Evolutionary conservation across 2,329 filamentous ascomycete species (phyloP).

Genomic region (Pyrenochaeta sp.): DNA sequence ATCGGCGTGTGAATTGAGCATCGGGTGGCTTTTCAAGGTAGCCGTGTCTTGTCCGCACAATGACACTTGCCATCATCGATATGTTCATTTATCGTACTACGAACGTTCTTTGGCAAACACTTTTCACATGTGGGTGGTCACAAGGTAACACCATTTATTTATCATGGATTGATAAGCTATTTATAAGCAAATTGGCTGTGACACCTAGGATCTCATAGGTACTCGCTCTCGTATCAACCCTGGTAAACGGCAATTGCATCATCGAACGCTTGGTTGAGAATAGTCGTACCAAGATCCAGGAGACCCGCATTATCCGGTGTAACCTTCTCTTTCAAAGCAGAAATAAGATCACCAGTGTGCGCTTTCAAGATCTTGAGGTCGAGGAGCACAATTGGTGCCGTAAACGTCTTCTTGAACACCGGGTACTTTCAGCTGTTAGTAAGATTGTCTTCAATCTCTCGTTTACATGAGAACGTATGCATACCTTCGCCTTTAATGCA

Average conservation of each 20-base stretch:
- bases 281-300: conserved; percentile 13
- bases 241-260: conserved; percentile 27
- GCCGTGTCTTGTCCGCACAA: no score
- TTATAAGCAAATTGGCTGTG: no score
- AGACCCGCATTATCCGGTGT: conserved; percentile 17
- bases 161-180: no score
- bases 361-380: conserved; percentile 30
- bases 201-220: no score
- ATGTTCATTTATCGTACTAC: no score
- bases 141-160: no score
- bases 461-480: background rate
- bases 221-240: background rate
- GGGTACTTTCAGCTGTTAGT: conserved; percentile 23
- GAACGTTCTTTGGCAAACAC: no score
- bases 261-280: conserved; percentile 29
- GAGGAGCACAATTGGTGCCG: conserved; percentile 27
- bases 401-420: conserved; percentile 30
- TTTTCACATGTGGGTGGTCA: no score
- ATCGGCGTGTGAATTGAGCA: no score
- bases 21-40: no score
- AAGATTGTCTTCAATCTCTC: background rate
- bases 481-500: conserved; percentile 24
- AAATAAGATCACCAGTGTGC: conserved; percentile 28
- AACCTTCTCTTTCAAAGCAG: conserved; percentile 26
- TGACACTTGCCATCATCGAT: no score